A percentile compares a stretch with the other conserved stretches of the same genome.
These are phyloP conservation scores for Hypoxylon sp. DNA, from an alignment of 2,329 filamentous ascomycete genomes.

Conservation along the genomic window DNA sequence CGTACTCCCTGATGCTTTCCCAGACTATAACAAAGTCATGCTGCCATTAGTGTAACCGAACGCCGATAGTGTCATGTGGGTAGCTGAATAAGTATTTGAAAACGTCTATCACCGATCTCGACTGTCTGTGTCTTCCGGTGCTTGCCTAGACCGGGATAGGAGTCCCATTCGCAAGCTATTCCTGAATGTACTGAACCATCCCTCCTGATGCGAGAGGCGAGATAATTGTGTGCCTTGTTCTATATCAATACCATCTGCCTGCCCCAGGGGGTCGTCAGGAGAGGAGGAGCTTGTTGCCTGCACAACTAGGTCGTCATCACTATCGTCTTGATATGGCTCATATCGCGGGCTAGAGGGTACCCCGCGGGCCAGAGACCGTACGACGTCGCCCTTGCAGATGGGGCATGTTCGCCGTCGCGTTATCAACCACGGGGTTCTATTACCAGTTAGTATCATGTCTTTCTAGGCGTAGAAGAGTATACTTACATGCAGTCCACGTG, in stretches of 20 bases:
- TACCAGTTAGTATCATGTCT: slow-evolving; percentile 45
- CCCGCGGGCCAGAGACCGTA: slow-evolving; percentile 73
- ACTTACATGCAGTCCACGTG: slow-evolving; percentile 98
- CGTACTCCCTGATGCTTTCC: slow-evolving; percentile 32
- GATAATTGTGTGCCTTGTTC: slow-evolving; percentile 58
- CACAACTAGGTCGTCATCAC: slow-evolving; percentile 56
- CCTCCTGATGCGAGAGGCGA: slow-evolving; percentile 48
- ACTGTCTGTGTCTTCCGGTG: slow-evolving; percentile 29
- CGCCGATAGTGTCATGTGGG: slow-evolving; percentile 34
- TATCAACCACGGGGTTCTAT: slow-evolving; percentile 94
- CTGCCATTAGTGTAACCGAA: slow-evolving; percentile 39
- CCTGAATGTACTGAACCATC: slow-evolving; percentile 58
- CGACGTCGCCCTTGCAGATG: slow-evolving; percentile 98
- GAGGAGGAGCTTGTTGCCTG: slow-evolving; percentile 45
- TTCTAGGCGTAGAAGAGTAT: neutral
- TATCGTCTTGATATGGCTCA: slow-evolving; percentile 68
- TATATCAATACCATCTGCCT: slow-evolving; percentile 56
- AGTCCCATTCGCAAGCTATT: slow-evolving; percentile 47
- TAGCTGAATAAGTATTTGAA: slow-evolving; percentile 19
- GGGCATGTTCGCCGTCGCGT: slow-evolving; percentile 96
- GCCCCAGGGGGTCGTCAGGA: slow-evolving; percentile 40
- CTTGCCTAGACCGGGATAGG: slow-evolving; percentile 34
- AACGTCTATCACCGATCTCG: slow-evolving; percentile 33
- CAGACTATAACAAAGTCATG: slow-evolving; percentile 40
- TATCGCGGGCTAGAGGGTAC: slow-evolving; percentile 66